Conservation (phyloP, 768 basidiomycete genomes). For the Cytidiella melzeri region DNA sequence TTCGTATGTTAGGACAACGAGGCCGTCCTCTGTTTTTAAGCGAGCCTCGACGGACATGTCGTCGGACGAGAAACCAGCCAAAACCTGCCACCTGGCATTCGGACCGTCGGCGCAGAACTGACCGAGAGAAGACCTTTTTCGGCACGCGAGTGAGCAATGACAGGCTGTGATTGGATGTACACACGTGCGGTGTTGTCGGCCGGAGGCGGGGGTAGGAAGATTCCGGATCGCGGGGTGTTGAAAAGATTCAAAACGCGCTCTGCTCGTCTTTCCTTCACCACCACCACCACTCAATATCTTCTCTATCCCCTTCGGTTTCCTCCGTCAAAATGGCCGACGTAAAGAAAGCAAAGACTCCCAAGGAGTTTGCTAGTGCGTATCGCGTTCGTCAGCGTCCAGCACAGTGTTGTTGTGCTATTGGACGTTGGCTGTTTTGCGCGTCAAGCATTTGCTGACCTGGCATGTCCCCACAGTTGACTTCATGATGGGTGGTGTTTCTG, state of each 20-base stretch:
- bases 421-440: neutral
- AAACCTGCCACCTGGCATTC: neutral
- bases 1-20: conserved; percentile 53
- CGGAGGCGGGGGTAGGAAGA: conserved; percentile 16
- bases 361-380: conserved; percentile 80
- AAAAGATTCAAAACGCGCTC: conserved; percentile 20
- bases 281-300: conserved; percentile 45
- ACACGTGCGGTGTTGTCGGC: conserved; percentile 7
- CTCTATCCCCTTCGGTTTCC: conserved; percentile 32
- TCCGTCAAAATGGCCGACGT: conserved; percentile 70
- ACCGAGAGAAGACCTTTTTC: neutral
- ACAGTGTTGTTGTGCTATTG: neutral
- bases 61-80: neutral
- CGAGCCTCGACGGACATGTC: conserved; percentile 42
- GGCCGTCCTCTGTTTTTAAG: conserved; percentile 39
- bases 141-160: conserved; percentile 10
- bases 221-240: conserved; percentile 15
- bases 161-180: conserved; percentile 4
- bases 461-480: conserved; percentile 63
- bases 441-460: conserved; percentile 28
- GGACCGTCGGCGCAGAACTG: neutral
- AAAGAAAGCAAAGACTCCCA: conserved; percentile 82
- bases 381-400: neutral
- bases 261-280: conserved; percentile 42
- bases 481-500: conserved; percentile 95